Evolutionary conservation across 805 yeast genomes (phyloP).

Genomic region (Yarrowia bubula): DNA sequence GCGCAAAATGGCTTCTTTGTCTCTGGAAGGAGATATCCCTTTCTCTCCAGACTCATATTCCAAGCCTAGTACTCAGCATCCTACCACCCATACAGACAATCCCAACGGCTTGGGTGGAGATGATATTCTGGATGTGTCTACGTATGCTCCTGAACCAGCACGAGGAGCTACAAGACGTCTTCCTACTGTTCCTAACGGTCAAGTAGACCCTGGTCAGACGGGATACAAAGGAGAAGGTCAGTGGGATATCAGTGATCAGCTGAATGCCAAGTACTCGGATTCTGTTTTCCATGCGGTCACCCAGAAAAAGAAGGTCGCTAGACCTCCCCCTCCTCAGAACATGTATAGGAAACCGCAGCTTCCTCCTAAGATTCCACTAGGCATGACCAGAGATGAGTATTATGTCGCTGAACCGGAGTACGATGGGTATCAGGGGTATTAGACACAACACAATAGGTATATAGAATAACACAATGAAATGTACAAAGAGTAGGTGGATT

Average conservation of each 20-base stretch:
- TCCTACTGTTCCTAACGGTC: constrained; percentile 30
- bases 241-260: constrained; percentile 37
- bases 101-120: constrained; percentile 19
- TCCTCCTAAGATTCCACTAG: constrained; percentile 37
- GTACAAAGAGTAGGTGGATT: not conserved
- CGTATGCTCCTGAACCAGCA: constrained; percentile 36
- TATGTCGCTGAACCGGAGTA: constrained; percentile 3
- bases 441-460: not conserved
- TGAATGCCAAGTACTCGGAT: constrained; percentile 41
- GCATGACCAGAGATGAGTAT: constrained; percentile 35
- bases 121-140: constrained; percentile 31
- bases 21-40: constrained; percentile 29
- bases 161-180: constrained; percentile 21
- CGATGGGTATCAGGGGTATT: constrained; percentile 14
- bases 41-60: constrained; percentile 33
- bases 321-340: constrained; percentile 2
- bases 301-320: constrained; percentile 11
- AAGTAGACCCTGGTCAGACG: constrained; percentile 33
- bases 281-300: constrained; percentile 36
- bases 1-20: constrained; percentile 13
- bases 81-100: not conserved
- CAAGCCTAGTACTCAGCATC: not conserved
- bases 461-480: not conserved
- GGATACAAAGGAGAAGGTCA: constrained; percentile 36
- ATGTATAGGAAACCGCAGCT: constrained; percentile 29